A percentile compares a stretch with the other conserved stretches of the same genome.
Conservation (phyloP, 805 yeast species). For the Lipomyces yamanashiensis region DNA sequence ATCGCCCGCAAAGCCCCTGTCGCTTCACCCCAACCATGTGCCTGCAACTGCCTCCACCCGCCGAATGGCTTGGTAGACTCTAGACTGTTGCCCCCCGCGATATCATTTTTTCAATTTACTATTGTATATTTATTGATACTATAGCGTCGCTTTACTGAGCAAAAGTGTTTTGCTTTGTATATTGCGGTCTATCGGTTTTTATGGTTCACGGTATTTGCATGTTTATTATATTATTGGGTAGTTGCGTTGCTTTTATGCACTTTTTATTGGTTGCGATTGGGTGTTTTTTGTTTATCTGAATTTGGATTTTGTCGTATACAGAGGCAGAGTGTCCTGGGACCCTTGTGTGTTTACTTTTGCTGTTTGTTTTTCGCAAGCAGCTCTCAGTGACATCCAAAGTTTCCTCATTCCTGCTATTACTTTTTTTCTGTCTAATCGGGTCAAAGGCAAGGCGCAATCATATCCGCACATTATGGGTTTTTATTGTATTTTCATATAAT, state of each 20-base stretch:
- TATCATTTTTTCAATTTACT: neutral
- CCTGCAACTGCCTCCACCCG: conserved; percentile 16
- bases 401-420: neutral
- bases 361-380: neutral
- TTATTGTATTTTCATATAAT: conserved; percentile 6
- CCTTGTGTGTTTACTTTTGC: neutral
- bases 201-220: neutral
- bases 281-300: conserved; percentile 2
- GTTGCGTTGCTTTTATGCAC: conserved; percentile 4
- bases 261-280: neutral
- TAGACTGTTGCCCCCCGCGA: neutral
- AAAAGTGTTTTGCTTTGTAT: neutral
- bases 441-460: conserved; percentile 12
- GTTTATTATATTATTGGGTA: neutral
- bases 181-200: conserved; percentile 8
- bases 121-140: conserved; percentile 12
- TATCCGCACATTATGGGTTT: conserved; percentile 1
- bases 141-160: conserved; percentile 3
- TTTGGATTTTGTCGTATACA: neutral
- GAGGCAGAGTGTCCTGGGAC: neutral
- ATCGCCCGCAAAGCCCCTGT: conserved; percentile 26
- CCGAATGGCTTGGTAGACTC: conserved; percentile 28
- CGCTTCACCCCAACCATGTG: conserved; percentile 8
- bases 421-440: conserved; percentile 12
- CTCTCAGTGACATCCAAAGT: neutral